A percentile compares a stretch with the other conserved stretches of the same genome.
Evolutionary conservation across 805 yeast species (phyloP).

Genomic region (Yarrowia divulgata): DNA sequence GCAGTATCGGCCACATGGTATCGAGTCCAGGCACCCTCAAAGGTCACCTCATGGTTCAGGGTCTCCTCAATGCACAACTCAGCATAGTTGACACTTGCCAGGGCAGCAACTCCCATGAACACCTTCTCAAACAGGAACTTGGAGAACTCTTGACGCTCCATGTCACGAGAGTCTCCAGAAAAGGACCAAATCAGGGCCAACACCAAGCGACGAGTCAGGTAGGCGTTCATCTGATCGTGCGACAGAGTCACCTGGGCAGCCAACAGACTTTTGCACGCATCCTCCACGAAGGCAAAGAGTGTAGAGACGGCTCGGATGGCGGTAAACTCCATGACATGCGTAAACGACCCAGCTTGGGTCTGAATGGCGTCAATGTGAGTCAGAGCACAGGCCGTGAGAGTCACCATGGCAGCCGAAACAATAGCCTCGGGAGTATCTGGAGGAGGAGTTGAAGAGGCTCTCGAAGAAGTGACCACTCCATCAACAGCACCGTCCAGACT

Average conservation of each 20-base stretch:
- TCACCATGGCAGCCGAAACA: not conserved
- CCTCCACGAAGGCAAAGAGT: slow-evolving; percentile 53
- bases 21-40: slow-evolving; percentile 57
- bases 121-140: slow-evolving; percentile 44
- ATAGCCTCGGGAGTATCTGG: not conserved
- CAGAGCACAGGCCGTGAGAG: slow-evolving; percentile 14
- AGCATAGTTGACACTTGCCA: slow-evolving; percentile 36
- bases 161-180: slow-evolving; percentile 61
- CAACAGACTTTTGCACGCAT: slow-evolving; percentile 50
- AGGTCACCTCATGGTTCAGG: slow-evolving; percentile 56
- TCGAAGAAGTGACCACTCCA: not conserved
- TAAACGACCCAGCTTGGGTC: slow-evolving; percentile 46
- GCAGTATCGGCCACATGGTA: slow-evolving; percentile 55
- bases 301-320: slow-evolving; percentile 53
- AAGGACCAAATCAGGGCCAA: slow-evolving; percentile 66
- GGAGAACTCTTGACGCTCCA: slow-evolving; percentile 54
- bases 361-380: slow-evolving; percentile 45
- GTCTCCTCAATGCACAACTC: slow-evolving; percentile 41
- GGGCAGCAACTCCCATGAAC: slow-evolving; percentile 6
- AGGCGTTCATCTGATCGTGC: slow-evolving; percentile 47
- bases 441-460: slow-evolving; percentile 13
- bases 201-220: slow-evolving; percentile 44
- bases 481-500: slow-evolving; percentile 1
- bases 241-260: slow-evolving; percentile 42
- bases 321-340: slow-evolving; percentile 63